phyloP scores from a whole-genome alignment of 306 rosid species.

The Pyrus pyrifolia region DNA sequence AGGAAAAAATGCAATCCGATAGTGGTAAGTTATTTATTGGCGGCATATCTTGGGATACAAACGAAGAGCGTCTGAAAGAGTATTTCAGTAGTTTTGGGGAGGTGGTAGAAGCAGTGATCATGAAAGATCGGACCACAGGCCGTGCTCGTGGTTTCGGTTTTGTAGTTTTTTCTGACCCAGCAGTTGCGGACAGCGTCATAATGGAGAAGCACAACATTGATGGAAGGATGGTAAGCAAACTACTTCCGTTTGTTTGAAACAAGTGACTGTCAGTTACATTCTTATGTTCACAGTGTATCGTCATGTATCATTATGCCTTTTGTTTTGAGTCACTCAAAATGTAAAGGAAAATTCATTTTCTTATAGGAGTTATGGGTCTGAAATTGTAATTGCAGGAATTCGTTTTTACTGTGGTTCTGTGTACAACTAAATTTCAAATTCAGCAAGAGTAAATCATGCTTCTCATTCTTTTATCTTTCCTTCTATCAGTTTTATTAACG shows the following conservation, averaged over 20 bases:
- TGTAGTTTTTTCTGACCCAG: constrained; percentile 78
- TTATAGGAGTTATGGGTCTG: constrained; percentile 8
- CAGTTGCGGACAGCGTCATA: constrained; percentile 68
- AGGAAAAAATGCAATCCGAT: constrained; percentile 96
- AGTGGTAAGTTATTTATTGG: constrained; percentile 90
- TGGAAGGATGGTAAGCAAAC: constrained; percentile 74
- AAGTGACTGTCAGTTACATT: constrained; percentile 10
- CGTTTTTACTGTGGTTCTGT: constrained; percentile 9
- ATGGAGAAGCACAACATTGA: constrained; percentile 94
- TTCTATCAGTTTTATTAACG: background rate
- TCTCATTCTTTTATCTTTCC: background rate
- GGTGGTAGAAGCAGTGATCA: constrained; percentile 93
- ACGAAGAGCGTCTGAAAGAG: constrained; percentile 93
- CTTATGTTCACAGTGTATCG: constrained; percentile 3
- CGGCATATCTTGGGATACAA: constrained; percentile 98
- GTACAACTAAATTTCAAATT: constrained; percentile 12
- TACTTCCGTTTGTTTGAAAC: background rate
- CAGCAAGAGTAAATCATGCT: constrained; percentile 10
- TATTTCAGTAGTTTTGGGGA: constrained; percentile 82
- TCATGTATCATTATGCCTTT: constrained; percentile 11
- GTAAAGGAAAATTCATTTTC: background rate
- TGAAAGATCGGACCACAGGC: constrained; percentile 99
- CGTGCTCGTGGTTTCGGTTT: constrained; percentile 98
- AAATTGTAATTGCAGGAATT: constrained; percentile 19
- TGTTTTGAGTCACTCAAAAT: constrained; percentile 11